Base-by-base conservation (phyloP, 148 eudicot species). In the Persicaria tinctoria region DNA sequence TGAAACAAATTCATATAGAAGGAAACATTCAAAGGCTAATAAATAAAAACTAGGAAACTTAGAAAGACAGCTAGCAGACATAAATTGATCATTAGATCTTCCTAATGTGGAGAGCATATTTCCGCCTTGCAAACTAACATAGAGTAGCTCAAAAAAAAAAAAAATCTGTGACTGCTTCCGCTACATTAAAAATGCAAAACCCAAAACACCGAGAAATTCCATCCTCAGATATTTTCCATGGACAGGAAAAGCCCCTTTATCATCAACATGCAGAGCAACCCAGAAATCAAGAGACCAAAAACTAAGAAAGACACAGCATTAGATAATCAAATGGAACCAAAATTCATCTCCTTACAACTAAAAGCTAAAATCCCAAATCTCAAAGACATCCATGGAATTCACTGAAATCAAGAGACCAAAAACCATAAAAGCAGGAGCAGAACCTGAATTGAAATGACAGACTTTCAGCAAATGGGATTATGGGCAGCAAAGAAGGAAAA, bases 61-160 rank as follows among this genome's bases (percentile, higher is more conserved):
- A 66, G 70, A 66, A 66, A 66, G 70, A 66, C 70, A 66, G 70
- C 70, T 66, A 66, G 12, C 41, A 66, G 48, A 41, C 48, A 66
- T 8, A 2, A 66, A 66, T 44, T 66, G 48, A 47, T 66, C 48
- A 66, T 38, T 38, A 13, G 18, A 66, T 66, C 46, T 41, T 38
- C 47, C 41, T 41, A 41, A 41, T 66, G 70, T 66, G 70, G 20
- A 13, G 70, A 41, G 70, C 70, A 66, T 66, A 44, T 66, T 47
- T 14, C 5, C 1, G 13, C 16, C 14, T 63, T 63, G 0, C 32
- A 63, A 63, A 27, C 41, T 32, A 63, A 12, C 46, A 63, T 0
- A 63, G 41, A 41, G 46, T 38, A 64, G 70, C 70, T 64, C n/a
- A 64, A 10, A 9, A 46, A 64, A 46, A 38, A 13, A 66, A 16